Conservation (phyloP, 768 basidiomycete species). For the Tubosaeta brunneosetosa region DNA sequence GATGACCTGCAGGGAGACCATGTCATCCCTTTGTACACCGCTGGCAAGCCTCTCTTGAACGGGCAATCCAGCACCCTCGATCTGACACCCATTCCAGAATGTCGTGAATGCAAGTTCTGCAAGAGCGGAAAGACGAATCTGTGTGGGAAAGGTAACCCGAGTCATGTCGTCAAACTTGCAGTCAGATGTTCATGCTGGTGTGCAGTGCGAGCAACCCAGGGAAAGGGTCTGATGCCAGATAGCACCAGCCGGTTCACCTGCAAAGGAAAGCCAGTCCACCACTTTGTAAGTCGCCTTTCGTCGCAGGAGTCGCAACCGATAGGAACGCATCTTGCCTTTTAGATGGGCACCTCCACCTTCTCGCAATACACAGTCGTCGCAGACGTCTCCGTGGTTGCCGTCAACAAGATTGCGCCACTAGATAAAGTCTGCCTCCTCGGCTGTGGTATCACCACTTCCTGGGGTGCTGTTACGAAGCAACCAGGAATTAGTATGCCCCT, state of each 20-base stretch:
- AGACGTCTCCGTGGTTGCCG: constrained; percentile 92
- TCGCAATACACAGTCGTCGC: constrained; percentile 99
- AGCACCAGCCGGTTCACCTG: constrained; percentile 81
- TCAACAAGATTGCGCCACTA: constrained; percentile 80
- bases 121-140: constrained; percentile 98
- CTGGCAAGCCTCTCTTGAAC: constrained; percentile 48
- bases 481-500: constrained; percentile 66
- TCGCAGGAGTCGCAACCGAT: background rate
- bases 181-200: background rate
- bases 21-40: constrained; percentile 95
- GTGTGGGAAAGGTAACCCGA: constrained; percentile 74
- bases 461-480: constrained; percentile 93
- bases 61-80: background rate
- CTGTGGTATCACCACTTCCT: constrained; percentile 97
- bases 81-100: constrained; percentile 48
- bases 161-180: background rate
- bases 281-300: constrained; percentile 64
- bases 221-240: constrained; percentile 94
- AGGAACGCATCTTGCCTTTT: background rate
- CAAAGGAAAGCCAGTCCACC: constrained; percentile 81
- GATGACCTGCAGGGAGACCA: constrained; percentile 67
- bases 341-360: constrained; percentile 99
- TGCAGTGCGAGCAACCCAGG: constrained; percentile 87
- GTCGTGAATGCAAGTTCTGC: constrained; percentile 97
- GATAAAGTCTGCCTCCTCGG: constrained; percentile 97